Evolutionary conservation across 345 rosid species (phyloP), one percentile per base, ranked within the genome.

Genomic region (Gossypioides kirkii): DNA sequence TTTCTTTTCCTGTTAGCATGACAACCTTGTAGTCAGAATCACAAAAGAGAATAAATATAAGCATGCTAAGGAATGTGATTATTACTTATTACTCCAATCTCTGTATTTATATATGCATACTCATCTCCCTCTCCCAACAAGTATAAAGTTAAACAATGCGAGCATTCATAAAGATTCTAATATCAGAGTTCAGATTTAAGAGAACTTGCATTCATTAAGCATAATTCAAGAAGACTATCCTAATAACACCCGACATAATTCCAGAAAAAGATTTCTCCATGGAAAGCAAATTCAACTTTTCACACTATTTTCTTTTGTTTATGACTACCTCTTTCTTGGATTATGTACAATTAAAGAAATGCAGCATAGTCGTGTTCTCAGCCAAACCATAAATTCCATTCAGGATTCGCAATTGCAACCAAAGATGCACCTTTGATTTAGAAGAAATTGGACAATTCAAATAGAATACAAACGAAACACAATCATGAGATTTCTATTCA

Each of bases 1-100:
- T 68, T 81, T 84, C 78, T 85, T 84, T 77, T 82, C 88, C 90
- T 89, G 78, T 71, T 46, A 74, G 45, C 13, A 66, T 45, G 23
- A 66, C 22, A 22, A 66, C 12, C 32, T 18, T 46, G 41, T 14
- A 25, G 38, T 66, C 56, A 66, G 70, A 66, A 22, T 66, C 41
- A 66, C 55, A 25, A 46, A 46, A 46, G 41, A 14, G 41, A 45
- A 50, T 1, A 32, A 26, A 68, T 47, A 26, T 66, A 60, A 43
- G 60, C 18, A 76, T 28, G 28, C 38, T 67, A 38, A 25, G 72
- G 42, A 16, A 68, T 22, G 9, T 22, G 12, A 18, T 45, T 7
- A 66, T 45, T 12, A 46, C 11, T 43, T 13, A 45, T 66, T 38
- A 45, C 8, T 16, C 13, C 50, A 18, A 25, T 67, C 14, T 46